Percentiles rank a stretch among this genome's conserved stretches.
Evolutionary conservation across 192 early-diverging fungal genomes (phyloP).

Genomic region (Coemansia sp.): DNA sequence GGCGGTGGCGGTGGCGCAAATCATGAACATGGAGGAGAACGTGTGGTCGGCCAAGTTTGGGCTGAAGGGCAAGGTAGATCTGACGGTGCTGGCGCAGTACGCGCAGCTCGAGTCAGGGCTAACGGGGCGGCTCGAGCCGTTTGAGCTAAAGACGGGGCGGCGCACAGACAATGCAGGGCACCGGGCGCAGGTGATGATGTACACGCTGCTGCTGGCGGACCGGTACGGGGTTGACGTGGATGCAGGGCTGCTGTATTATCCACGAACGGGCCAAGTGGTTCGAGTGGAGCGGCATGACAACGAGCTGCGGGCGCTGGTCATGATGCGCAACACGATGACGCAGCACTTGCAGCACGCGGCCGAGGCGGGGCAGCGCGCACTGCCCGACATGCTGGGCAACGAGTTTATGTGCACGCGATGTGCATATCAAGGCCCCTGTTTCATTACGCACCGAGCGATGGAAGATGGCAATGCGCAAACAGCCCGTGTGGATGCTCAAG

Average conservation of each 20-base stretch:
- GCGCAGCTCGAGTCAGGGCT: not conserved
- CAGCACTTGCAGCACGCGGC: not conserved
- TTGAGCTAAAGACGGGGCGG: slow-evolving; percentile 90
- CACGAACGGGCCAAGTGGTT: slow-evolving; percentile 65
- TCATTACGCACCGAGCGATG: slow-evolving; percentile 69
- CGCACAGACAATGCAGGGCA: slow-evolving; percentile 61
- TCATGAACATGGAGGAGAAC: slow-evolving; percentile 87
- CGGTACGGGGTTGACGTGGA: slow-evolving; percentile 73
- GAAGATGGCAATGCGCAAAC: slow-evolving; percentile 64
- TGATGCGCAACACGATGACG: slow-evolving; percentile 75
- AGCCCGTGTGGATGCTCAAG: slow-evolving; percentile 54
- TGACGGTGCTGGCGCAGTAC: slow-evolving; percentile 53
- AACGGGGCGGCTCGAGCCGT: slow-evolving; percentile 63
- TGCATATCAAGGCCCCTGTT: slow-evolving; percentile 62
- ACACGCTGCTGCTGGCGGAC: slow-evolving; percentile 83
- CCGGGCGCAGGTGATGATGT: slow-evolving; percentile 81
- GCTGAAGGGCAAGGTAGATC: slow-evolving; percentile 90
- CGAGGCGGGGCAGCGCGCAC: slow-evolving; percentile 3
- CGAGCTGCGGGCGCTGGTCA: slow-evolving; percentile 74
- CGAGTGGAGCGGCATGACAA: slow-evolving; percentile 60
- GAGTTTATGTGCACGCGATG: slow-evolving; percentile 68
- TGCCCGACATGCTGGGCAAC: slow-evolving; percentile 75
- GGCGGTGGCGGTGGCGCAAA: slow-evolving; percentile 60
- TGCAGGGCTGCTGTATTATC: slow-evolving; percentile 76
- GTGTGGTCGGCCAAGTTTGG: slow-evolving; percentile 92